phyloP scores from a whole-genome alignment of 2,329 filamentous ascomycete species.

The Trichoderma hamatum region DNA sequence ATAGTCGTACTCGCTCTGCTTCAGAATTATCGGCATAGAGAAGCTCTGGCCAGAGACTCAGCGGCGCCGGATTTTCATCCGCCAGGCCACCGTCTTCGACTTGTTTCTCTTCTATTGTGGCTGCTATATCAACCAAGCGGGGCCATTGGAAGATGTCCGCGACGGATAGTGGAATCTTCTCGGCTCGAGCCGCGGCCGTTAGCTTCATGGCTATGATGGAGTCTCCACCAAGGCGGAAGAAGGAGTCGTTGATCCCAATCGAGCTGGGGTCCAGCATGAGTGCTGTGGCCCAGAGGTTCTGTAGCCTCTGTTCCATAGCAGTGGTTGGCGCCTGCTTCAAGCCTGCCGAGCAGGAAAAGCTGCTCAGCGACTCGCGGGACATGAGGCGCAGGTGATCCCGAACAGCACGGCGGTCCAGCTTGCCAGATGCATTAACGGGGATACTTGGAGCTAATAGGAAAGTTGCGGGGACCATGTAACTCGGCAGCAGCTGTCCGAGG shows the following conservation, averaged over 20 bases:
- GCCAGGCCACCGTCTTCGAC: no score
- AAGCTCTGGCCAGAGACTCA: no score
- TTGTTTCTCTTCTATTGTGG: background rate
- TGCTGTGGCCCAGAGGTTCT: background rate
- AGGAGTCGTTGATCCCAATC: background rate
- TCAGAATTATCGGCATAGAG: background rate
- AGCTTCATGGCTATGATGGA: conserved; percentile 4
- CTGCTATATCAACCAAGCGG: background rate
- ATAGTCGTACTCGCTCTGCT: background rate
- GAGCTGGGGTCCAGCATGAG: background rate
- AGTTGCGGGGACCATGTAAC: background rate
- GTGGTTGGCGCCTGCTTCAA: no score
- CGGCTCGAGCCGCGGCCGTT: background rate
- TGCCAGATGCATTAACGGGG: background rate
- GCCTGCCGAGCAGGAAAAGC: no score
- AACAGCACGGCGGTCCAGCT: background rate
- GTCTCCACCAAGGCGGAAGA: conserved; percentile 10
- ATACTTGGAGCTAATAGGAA: background rate
- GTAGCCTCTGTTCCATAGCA: background rate
- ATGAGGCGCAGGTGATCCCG: background rate
- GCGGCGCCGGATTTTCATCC: background rate
- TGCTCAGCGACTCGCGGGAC: no score
- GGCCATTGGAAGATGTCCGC: conserved; percentile 16
- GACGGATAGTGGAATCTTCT: background rate
- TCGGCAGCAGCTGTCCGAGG: background rate